Percentiles rank a stretch among this genome's conserved stretches.
Evolutionary conservation across 306 rosid species (phyloP).

Genomic region (Corylus heterophylla): DNA sequence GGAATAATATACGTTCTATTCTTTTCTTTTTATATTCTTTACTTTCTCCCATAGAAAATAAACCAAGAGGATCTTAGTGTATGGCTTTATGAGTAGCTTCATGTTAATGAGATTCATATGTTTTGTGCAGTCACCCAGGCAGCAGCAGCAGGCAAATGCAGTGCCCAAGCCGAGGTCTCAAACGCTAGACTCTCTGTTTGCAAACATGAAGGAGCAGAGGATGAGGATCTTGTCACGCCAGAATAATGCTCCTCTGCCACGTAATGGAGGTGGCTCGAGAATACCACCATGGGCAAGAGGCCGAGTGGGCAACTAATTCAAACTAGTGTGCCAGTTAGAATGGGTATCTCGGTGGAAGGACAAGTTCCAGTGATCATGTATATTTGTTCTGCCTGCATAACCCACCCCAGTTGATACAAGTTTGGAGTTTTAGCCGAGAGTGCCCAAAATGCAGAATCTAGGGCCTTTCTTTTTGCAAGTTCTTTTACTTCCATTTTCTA

Average conservation of each 20-base stretch:
- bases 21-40: too few relatives aligned
- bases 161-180: constrained; percentile 67
- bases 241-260: constrained; percentile 31
- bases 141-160: constrained; percentile 32
- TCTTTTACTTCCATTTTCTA: not conserved
- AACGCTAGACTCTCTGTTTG: constrained; percentile 78
- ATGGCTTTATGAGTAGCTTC: not conserved
- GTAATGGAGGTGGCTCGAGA: constrained; percentile 46
- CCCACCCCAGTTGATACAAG: constrained; percentile 14
- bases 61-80: not conserved
- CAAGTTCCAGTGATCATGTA: constrained; percentile 1
- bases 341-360: not conserved
- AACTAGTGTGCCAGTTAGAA: not conserved
- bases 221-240: constrained; percentile 56
- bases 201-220: constrained; percentile 89
- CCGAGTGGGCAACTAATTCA: constrained; percentile 55
- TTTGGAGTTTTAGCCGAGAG: constrained; percentile 6
- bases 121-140: constrained; percentile 31
- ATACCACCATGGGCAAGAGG: constrained; percentile 75
- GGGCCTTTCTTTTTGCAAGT: constrained; percentile 1
- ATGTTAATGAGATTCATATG: constrained; percentile 1
- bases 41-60: too few relatives aligned
- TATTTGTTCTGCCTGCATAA: constrained; percentile 9
- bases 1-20: too few relatives aligned
- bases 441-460: constrained; percentile 14